These are phyloP conservation scores for Pittosporum tobira DNA, from an alignment of 129 eudicot genomes.

Conservation along the genomic window DNA sequence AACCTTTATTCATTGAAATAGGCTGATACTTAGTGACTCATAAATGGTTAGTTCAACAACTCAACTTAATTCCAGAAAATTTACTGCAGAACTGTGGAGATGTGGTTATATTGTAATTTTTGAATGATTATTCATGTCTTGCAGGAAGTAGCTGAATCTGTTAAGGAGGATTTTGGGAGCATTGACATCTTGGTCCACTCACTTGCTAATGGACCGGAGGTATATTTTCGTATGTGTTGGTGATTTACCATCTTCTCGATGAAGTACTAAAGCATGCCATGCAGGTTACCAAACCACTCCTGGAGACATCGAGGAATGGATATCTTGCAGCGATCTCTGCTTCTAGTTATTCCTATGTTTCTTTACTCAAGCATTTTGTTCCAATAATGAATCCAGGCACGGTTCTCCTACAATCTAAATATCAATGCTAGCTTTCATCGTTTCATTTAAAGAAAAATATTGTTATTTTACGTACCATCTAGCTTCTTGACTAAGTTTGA, in stretches of 20 bases:
- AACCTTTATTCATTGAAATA: too few species aligned
- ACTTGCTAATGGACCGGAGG: slow-evolving; percentile 91
- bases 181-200: slow-evolving; percentile 84
- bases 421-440: neutral
- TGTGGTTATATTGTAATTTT: neutral
- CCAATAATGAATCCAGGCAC: slow-evolving; percentile 95
- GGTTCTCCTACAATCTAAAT: neutral
- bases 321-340: slow-evolving; percentile 97
- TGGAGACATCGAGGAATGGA: slow-evolving; percentile 91
- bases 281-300: slow-evolving; percentile 78
- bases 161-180: slow-evolving; percentile 70
- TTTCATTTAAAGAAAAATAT: neutral
- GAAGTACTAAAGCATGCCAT: slow-evolving; percentile 5
- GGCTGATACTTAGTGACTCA: too few species aligned
- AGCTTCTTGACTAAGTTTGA: neutral
- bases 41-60: too few species aligned
- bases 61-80: too few species aligned
- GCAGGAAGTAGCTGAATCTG: slow-evolving; percentile 70
- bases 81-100: too few species aligned
- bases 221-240: slow-evolving; percentile 13
- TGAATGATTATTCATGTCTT: slow-evolving; percentile 8
- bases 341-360: slow-evolving; percentile 83
- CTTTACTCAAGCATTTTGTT: slow-evolving; percentile 73
- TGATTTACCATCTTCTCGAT: neutral
- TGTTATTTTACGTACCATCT: neutral